Base-by-base conservation (phyloP, 1,139 yeast genomes). In the Saccharomyces hybrid region DNA sequence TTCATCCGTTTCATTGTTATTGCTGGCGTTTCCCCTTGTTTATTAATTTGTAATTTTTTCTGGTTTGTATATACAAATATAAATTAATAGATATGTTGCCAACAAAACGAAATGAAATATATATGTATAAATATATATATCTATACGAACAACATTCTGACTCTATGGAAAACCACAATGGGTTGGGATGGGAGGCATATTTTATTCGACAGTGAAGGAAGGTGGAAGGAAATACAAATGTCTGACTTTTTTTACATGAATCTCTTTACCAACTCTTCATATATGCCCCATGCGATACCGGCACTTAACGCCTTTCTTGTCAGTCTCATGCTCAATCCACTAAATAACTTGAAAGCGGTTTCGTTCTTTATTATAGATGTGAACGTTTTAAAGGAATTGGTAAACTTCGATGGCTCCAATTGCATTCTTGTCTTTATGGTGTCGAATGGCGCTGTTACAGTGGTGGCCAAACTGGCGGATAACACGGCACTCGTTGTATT, bases 281-380 rank as follows among this genome's bases (percentile, higher is more conserved):
- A 93, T 31, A 93, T 85, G 60, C 96, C 88, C 99, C 99, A 93
- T 53, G 97, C 90, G 57, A 93, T 90, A 1, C 97, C 97, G 0
- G 98, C 93, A 70, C 96, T 86, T 56, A 88, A 71, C 0, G 95
- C 97, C 70, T 93, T 93, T 63, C 99, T 78, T 3, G 88, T 78
- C 54, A 93, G 77, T 58, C 99, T 75, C 61, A 93, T 76, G 48
- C 91, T 81, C 48, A 93, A 73, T 0, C 99, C 99, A 67, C 89
- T 84, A 68, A 93, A 90, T 53, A 93, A 74, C 53, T 85, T 80
- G 28, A 72, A 62, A 13, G 78, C 58, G 0, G 88, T 86, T 44
- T 89, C 95, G 52, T 82, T 81, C n/a, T 61, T 64, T 2, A 80
- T 63, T 30, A 87, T 74, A 49, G 64, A 51, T 13, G 47, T 55